Percentiles rank a stretch among this genome's conserved stretches.
These are phyloP conservation scores for Protea cynaroides DNA, from an alignment of 164 flowering plant genomes.

Conservation along the genomic window DNA sequence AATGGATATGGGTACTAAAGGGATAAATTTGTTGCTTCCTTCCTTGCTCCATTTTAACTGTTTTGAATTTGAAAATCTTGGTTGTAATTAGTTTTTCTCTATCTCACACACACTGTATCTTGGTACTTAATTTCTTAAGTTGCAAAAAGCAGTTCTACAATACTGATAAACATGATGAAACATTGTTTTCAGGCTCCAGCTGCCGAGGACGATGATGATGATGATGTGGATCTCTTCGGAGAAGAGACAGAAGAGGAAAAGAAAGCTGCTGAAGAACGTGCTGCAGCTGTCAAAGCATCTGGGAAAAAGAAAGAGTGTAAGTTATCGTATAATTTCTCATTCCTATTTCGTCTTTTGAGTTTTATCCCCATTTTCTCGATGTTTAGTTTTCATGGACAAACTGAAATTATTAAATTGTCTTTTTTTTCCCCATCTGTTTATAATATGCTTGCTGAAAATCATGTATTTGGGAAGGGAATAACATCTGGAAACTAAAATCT, in stretches of 20 bases:
- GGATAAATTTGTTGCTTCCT: too few species aligned
- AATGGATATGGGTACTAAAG: too few species aligned
- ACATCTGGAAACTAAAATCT: too few species aligned
- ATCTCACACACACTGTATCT: too few species aligned
- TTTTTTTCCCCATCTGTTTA: not conserved
- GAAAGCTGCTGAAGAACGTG: slow-evolving; percentile 90
- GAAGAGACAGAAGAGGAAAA: slow-evolving; percentile 98
- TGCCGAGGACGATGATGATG: slow-evolving; percentile 69
- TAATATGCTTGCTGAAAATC: not conserved
- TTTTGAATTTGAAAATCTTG: too few species aligned
- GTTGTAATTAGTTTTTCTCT: too few species aligned
- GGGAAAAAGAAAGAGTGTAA: slow-evolving; percentile 87
- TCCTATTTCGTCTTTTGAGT: not conserved
- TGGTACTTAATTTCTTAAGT: not conserved
- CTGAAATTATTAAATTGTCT: not conserved
- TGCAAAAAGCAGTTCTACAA: not conserved
- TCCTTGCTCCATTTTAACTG: too few species aligned
- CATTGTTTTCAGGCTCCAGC: slow-evolving; percentile 40
- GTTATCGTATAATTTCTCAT: slow-evolving; percentile 21
- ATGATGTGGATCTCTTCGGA: slow-evolving; percentile 90
- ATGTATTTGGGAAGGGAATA: too few species aligned
- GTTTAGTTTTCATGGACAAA: not conserved
- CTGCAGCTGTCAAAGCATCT: slow-evolving; percentile 78
- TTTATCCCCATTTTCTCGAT: not conserved
- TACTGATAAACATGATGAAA: not conserved